Percentiles rank a stretch among this genome's conserved stretches.
phyloP scores from a whole-genome alignment of 2,329 filamentous ascomycete species.

The Penicillium sp. region DNA sequence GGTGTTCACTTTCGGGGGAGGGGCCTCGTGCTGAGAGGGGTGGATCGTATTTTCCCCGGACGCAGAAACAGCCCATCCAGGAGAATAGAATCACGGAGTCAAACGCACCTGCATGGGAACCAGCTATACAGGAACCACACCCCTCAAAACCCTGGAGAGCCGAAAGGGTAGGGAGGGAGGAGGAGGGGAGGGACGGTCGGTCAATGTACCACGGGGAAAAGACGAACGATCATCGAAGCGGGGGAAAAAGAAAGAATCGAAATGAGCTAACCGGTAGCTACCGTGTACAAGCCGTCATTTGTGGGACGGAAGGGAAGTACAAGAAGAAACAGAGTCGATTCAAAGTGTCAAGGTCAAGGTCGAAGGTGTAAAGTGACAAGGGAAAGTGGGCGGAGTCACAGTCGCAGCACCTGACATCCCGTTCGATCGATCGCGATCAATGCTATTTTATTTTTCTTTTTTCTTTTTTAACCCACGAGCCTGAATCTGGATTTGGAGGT shows the following conservation, averaged over 20 bases:
- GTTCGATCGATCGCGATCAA: conserved; percentile 1
- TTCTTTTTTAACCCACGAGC: neutral
- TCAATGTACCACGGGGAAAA: conserved; percentile 37
- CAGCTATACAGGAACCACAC: conserved; percentile 25
- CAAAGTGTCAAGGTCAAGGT: neutral
- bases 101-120: conserved; percentile 39
- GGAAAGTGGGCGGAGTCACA: conserved; percentile 5
- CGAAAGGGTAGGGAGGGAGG: conserved; percentile 23
- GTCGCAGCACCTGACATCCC: conserved; percentile 2
- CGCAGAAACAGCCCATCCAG: conserved; percentile 1
- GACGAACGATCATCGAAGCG: conserved; percentile 40
- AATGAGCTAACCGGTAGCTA: conserved; percentile 14
- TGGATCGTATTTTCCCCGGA: neutral
- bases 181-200: conserved; percentile 21
- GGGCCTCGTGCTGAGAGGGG: conserved; percentile 3
- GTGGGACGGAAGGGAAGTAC: conserved; percentile 7
- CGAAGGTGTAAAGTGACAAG: neutral
- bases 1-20: neutral
- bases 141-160: conserved; percentile 26
- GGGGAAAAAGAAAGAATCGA: conserved; percentile 24
- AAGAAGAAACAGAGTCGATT: neutral
- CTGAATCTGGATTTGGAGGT: neutral
- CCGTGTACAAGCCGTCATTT: conserved; percentile 18
- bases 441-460: too few species aligned
- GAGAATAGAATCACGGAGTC: conserved; percentile 5